These are phyloP conservation scores for Penicillium vulpinum DNA, from an alignment of 2,329 filamentous ascomycete genomes.

Conservation along the genomic window DNA sequence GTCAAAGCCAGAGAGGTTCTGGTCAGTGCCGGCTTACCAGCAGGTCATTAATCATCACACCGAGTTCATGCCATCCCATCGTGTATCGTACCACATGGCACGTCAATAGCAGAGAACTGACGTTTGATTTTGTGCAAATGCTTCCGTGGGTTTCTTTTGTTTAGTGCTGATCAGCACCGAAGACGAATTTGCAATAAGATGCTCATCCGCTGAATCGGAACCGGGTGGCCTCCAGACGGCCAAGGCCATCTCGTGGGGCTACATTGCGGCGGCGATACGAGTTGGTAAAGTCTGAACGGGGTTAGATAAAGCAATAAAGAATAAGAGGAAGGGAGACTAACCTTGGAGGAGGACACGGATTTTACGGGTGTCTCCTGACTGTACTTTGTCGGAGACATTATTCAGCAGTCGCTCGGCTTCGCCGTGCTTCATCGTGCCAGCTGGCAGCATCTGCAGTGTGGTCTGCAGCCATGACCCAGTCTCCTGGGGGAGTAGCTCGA, in stretches of 20 bases:
- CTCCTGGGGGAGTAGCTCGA: constrained; percentile 79
- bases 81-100: constrained; percentile 20
- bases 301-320: neutral
- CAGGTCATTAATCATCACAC: constrained; percentile 27
- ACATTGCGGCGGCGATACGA: constrained; percentile 91
- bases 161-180: constrained; percentile 12
- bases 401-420: constrained; percentile 79
- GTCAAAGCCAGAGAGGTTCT: constrained; percentile 9
- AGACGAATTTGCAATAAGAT: constrained; percentile 15
- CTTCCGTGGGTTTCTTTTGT: constrained; percentile 15
- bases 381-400: constrained; percentile 77
- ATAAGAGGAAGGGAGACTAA: constrained; percentile 17
- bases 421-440: constrained; percentile 73
- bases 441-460: constrained; percentile 80
- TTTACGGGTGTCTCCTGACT: constrained; percentile 69
- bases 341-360: constrained; percentile 78
- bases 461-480: constrained; percentile 78
- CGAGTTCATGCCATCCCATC: constrained; percentile 20
- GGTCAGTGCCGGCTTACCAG: constrained; percentile 13
- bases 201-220: constrained; percentile 72
- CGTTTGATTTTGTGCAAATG: constrained; percentile 27
- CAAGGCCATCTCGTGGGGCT: constrained; percentile 88
- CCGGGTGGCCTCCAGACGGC: constrained; percentile 78
- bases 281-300: constrained; percentile 77
- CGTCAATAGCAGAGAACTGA: constrained; percentile 22